Evolutionary conservation across 140 eudicot genomes (phyloP), one percentile per base, ranked within the genome.

Genomic region (Senecio squalidus): DNA sequence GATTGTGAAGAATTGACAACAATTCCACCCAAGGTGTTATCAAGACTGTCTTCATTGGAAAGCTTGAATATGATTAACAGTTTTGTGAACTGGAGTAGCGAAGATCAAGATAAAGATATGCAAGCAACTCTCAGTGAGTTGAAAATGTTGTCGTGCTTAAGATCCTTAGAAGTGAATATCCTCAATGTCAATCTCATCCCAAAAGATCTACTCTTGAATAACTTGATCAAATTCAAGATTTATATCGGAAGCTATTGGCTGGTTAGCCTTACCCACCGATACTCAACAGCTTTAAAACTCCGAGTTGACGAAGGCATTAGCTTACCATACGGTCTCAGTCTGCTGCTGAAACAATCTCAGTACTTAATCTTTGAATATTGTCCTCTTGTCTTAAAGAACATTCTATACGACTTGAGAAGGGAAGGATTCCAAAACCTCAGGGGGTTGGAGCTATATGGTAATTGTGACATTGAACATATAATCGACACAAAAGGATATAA

Each of bases 381-480:
- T 26, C 67, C 57, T 8, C 40, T 26, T 27, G 68, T 46, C 66
- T 59, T 69, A 45, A 60, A 69, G 59, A 69, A 47, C 17, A 36
- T 59, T 26, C 50, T 69, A 4, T 20, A 51, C 16, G 60, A 69
- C 61, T 36, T 69, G 60, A 69, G 47, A 58, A 58, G 24, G 34
- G 64, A 46, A 60, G 67, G 56, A 40, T 34, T 69, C 53, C 61
- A 43, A 39, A 47, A 49, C 58, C 56, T 69, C 60, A 58, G 47
- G 61, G 55, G 74, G 16, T 38, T 69, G 36, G 74, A 58, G 74
- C 60, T 69, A 29, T 69, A 69, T 15, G 74, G 67, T 59, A 33
- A 69, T 58, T 47, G 58, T 34, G 74, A 50, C 60, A 59, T 69
- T 50, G 74, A 69, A 44, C 50, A 60, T 50, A 46, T 69, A 46